Evolutionary conservation across 1,284 basidiomycete genomes (phyloP).

Genomic region (Cryptococcus floricola): DNA sequence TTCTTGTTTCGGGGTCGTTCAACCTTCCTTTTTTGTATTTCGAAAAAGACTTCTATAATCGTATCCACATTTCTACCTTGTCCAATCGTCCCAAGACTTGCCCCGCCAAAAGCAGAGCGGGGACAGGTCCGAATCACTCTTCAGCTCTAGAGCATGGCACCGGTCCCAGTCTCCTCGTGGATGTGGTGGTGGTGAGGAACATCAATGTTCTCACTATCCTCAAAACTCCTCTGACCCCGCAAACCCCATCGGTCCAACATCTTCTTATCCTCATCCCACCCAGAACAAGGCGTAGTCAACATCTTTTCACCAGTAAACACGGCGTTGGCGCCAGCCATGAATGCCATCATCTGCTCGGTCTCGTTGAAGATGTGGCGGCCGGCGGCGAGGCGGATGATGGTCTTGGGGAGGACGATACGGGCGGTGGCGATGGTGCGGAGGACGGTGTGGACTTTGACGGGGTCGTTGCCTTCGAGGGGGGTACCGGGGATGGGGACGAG

Average conservation of each 20-base stretch:
- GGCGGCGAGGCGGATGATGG: conserved; percentile 93
- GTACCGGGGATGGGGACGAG: conserved; percentile 64
- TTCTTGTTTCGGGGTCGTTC: too few relatives aligned
- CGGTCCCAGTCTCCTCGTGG: not conserved
- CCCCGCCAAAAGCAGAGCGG: too few relatives aligned
- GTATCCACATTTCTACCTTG: too few relatives aligned
- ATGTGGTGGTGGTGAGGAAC: too few relatives aligned
- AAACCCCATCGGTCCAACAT: conserved; percentile 94
- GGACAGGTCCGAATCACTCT: too few relatives aligned
- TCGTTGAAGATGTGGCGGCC: conserved; percentile 87
- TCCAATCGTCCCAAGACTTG: too few relatives aligned
- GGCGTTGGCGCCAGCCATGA: conserved; percentile 97
- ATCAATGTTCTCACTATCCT: conserved; percentile 47
- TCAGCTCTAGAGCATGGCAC: not conserved
- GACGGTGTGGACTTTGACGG: conserved; percentile 74
- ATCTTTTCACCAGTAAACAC: conserved; percentile 97
- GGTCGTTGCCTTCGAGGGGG: conserved; percentile 58
- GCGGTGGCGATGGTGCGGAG: conserved; percentile 93
- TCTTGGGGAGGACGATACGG: conserved; percentile 82
- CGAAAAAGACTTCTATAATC: too few relatives aligned
- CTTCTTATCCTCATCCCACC: conserved; percentile 90
- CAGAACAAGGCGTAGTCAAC: conserved; percentile 93
- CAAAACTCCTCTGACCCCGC: conserved; percentile 82
- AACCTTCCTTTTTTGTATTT: too few relatives aligned
- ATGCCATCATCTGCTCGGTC: conserved; percentile 91